phyloP scores from a whole-genome alignment of 108 stramenopile species.

The Skeletonema menzelii region DNA sequence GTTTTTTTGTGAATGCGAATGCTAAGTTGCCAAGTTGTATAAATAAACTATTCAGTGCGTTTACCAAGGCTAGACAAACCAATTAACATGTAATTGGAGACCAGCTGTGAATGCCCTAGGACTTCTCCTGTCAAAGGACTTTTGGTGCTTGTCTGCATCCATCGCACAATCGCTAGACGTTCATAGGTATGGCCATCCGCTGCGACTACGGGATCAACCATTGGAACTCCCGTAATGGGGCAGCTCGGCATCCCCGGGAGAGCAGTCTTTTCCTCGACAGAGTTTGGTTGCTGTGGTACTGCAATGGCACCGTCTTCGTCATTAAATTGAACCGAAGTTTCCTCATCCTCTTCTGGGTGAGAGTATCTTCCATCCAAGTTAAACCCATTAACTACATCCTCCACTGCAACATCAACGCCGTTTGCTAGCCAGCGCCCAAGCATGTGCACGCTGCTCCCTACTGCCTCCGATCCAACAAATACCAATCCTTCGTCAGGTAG shows the following conservation, averaged over 20 bases:
- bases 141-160: constrained; percentile 80
- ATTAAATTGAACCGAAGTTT: background rate
- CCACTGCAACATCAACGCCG: constrained; percentile 60
- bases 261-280: constrained; percentile 25
- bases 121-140: constrained; percentile 81
- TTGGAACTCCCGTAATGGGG: constrained; percentile 89
- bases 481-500: constrained; percentile 77
- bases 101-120: constrained; percentile 70
- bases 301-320: background rate
- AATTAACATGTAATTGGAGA: constrained; percentile 78
- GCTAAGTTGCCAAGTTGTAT: background rate
- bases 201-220: constrained; percentile 93
- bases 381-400: constrained; percentile 66
- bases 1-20: background rate
- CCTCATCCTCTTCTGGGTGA: constrained; percentile 44
- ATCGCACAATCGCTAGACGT: constrained; percentile 81
- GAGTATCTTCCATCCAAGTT: constrained; percentile 80
- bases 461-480: constrained; percentile 50
- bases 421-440: constrained; percentile 72
- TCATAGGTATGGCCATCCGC: constrained; percentile 95
- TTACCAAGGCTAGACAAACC: background rate
- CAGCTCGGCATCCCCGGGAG: constrained; percentile 87
- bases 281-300: background rate
- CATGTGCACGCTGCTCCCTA: constrained; percentile 47
- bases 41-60: background rate